phyloP scores from a whole-genome alignment of 345 rosid genomes.

The rapeseed (Brassica napus) region Da-Ae NC_063435.1:3305001-3305500 shows the following conservation, averaged over 20 bases:
- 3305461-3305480: slow-evolving; percentile 35
- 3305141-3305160: too few species aligned
- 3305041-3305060: too few species aligned
- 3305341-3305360: slow-evolving; percentile 42
- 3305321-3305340: too few species aligned
- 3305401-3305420: slow-evolving; percentile 32
- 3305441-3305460: slow-evolving; percentile 34
- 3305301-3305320: neutral
- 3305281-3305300: slow-evolving; percentile 29
- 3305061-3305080: too few species aligned
- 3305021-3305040: too few species aligned
- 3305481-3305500: slow-evolving; percentile 24
- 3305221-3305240: slow-evolving; percentile 34
- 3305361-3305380: slow-evolving; percentile 42
- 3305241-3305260: slow-evolving; percentile 40
- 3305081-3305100: too few species aligned
- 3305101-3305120: too few species aligned
- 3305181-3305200: too few species aligned
- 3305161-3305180: too few species aligned
- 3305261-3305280: neutral
- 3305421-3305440: slow-evolving; percentile 22
- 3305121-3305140: too few species aligned
- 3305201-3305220: neutral
- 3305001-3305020: neutral
- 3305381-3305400: slow-evolving; percentile 37